Base-by-base conservation (phyloP, 164 flowering plant genomes). In the Paratinospora sagittata region DNA sequence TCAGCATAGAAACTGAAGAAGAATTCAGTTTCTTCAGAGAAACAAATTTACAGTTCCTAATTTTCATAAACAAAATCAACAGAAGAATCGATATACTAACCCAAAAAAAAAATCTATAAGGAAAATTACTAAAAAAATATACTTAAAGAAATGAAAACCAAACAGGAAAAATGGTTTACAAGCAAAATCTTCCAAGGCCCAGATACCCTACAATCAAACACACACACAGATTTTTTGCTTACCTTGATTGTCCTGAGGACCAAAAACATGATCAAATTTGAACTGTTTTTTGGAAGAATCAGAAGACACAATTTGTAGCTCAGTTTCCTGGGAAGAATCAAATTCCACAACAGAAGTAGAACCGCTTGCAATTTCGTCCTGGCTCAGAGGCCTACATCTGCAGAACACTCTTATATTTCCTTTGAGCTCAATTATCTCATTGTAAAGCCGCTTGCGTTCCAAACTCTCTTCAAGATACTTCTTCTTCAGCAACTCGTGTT, bases 361-460 rank as follows among this genome's bases (percentile, higher is more conserved):
- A 2, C 95, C 89, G 73, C 82, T 88, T 14, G 79, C 70, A 62
- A 80, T 72, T 74, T 90, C 98, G 65, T 70, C 87, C 71, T 77
- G 78, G 52, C 79, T 87, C 58, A 90, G 68, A 6, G 98, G 98
- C 76, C 96, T 86, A 70, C 98, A 92, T 82, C 98, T 86, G 79
- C 96, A 92, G 75, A 90, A 92, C 60, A 92, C 98, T 73, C 92
- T 87, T 30, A 92, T 93, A 69, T 93, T 93, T 26, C 97, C 97
- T 78, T 86, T 89, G 11, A 93, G 86, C 79, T 89, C 97, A 72
- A 91, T 89, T 67, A 93, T 87, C 84, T 91, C 93, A 81, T 93
- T 93, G 83, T 89, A 90, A n/a, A 90, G 88, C 39, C 85, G 81
- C 70, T 82, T 93, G 63, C 93, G 63, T 33, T 93, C 93, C 13